phyloP scores from a whole-genome alignment of 202 grass and related monocot genomes.

The Bolboschoenoplectus hybrid region DNA sequence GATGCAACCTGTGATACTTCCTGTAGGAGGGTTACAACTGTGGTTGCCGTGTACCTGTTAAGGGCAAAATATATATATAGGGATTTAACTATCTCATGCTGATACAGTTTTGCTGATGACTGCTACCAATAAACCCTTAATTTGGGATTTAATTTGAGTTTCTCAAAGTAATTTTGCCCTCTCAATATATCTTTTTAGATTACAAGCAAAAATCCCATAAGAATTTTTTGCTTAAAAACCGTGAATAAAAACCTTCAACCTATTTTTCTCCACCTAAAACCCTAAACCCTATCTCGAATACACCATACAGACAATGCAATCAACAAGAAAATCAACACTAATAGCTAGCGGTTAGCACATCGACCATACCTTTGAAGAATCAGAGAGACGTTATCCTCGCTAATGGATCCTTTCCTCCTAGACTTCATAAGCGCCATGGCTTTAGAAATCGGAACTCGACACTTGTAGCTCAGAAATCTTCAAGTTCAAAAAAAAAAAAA shows the following conservation, averaged over 20 bases:
- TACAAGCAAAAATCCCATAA: neutral
- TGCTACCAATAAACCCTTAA: neutral
- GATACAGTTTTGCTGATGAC: neutral
- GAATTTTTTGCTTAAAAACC: neutral
- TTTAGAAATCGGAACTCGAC: conserved; percentile 38
- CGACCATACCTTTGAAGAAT: conserved; percentile 68
- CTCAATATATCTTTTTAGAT: neutral
- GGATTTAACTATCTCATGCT: neutral
- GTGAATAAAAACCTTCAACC: no score
- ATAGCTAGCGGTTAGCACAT: neutral
- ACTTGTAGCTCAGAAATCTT: neutral
- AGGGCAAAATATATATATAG: neutral
- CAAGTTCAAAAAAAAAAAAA: no score
- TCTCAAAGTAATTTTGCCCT: neutral
- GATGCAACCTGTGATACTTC: conserved; percentile 68
- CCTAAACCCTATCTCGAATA: conserved; percentile 52
- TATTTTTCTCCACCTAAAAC: neutral
- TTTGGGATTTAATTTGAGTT: neutral
- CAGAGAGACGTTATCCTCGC: conserved; percentile 75
- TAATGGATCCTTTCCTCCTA: conserved; percentile 62
- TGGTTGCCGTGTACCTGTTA: conserved; percentile 69
- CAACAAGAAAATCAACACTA: neutral
- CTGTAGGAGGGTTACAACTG: conserved; percentile 74
- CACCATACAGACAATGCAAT: neutral
- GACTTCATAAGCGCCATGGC: conserved; percentile 6